phyloP scores from a whole-genome alignment of 2,329 filamentous ascomycete species.

The Diaporthe destruens region DNA sequence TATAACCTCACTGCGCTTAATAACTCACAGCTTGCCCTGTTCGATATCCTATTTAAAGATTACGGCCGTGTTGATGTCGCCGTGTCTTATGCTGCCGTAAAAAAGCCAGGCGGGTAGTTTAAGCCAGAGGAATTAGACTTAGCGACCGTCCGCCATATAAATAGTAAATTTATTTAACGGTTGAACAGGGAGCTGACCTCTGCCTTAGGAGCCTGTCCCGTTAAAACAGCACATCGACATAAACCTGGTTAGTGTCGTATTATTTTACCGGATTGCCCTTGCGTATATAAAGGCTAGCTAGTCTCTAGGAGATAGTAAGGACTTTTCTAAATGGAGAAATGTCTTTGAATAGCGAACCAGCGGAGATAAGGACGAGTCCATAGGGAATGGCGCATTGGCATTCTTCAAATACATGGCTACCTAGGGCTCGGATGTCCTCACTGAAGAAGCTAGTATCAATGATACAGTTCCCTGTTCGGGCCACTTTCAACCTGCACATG shows the following conservation, averaged over 20 bases:
- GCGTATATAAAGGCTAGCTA: slow-evolving; percentile 58
- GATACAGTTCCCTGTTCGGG: not conserved
- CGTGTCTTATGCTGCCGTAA: slow-evolving; percentile 58
- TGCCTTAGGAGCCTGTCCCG: slow-evolving; percentile 47
- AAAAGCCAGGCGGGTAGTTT: slow-evolving; percentile 59
- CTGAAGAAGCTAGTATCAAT: too few relatives aligned
- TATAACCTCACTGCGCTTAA: too few relatives aligned
- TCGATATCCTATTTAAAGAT: slow-evolving; percentile 57
- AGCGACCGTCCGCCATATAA: slow-evolving; percentile 56
- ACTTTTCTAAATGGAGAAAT: slow-evolving; percentile 42
- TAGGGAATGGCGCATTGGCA: too few relatives aligned
- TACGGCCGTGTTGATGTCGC: slow-evolving; percentile 63
- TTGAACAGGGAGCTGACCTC: not conserved
- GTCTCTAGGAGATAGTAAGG: slow-evolving; percentile 9
- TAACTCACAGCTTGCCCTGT: slow-evolving; percentile 60
- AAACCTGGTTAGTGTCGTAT: slow-evolving; percentile 60
- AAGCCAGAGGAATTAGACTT: slow-evolving; percentile 56
- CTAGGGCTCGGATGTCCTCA: not conserved
- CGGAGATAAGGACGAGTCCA: too few relatives aligned
- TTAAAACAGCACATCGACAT: slow-evolving; percentile 57
- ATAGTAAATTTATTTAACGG: slow-evolving; percentile 34
- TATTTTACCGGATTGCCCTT: slow-evolving; percentile 61
- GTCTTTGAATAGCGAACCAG: too few relatives aligned
- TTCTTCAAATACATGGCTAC: not conserved
- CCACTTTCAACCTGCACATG: not conserved